Conservation (phyloP, 202 grass and related monocot species). For the Sporobolus alterniflorus region DNA sequence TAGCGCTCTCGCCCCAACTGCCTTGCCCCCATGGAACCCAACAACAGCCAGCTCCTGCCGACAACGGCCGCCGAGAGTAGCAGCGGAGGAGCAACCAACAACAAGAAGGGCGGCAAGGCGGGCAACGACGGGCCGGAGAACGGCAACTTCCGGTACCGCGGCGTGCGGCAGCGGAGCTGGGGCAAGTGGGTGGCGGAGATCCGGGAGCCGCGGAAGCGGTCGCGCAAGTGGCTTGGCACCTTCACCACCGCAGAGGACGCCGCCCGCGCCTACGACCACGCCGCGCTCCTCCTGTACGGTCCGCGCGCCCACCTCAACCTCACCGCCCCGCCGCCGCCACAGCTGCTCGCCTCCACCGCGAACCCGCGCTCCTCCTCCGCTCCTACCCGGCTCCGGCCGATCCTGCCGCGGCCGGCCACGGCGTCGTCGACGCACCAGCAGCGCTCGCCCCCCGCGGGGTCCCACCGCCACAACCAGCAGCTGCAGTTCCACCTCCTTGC, state of each 20-base stretch:
- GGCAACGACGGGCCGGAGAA: constrained; percentile 86
- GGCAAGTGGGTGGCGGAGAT: constrained; percentile 99
- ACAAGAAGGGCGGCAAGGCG: constrained; percentile 36
- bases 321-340: constrained; percentile 11
- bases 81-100: neutral
- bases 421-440: neutral
- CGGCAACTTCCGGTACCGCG: constrained; percentile 87
- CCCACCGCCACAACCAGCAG: constrained; percentile 38
- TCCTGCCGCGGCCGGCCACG: constrained; percentile 64
- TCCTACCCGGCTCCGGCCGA: constrained; percentile 37
- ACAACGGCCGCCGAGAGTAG: neutral
- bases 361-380: constrained; percentile 26
- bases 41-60: neutral
- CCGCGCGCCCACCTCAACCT: constrained; percentile 92
- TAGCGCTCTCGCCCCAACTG: constrained; percentile 23
- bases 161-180: constrained; percentile 94
- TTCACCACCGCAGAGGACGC: constrained; percentile 95
- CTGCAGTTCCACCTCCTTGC: constrained; percentile 17
- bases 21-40: constrained; percentile 35
- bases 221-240: constrained; percentile 95
- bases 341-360: neutral
- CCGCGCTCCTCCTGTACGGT: constrained; percentile 85
- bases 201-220: constrained; percentile 90
- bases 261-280: constrained; percentile 84
- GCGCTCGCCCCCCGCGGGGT: neutral